These are phyloP conservation scores for Larix sibirica DNA, from an alignment of 83 land plant genomes.

Conservation along the genomic window DNA sequence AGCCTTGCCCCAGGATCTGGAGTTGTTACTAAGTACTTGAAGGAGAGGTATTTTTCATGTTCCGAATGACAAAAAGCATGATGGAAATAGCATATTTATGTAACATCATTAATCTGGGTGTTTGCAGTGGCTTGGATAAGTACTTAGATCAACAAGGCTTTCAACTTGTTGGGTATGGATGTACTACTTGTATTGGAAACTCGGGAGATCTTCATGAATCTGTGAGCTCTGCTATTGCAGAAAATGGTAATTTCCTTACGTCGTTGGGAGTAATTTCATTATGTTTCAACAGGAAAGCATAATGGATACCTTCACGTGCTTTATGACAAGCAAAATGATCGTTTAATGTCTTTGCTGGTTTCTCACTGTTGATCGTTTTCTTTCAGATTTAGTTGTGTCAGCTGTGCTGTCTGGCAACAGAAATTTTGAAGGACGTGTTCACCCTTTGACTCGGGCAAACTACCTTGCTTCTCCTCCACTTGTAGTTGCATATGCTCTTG, in stretches of 20 bases:
- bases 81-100: no score
- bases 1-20: constrained; percentile 63
- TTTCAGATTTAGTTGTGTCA: constrained; percentile 79
- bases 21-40: constrained; percentile 52
- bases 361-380: neutral
- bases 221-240: constrained; percentile 22
- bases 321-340: no score
- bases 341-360: neutral
- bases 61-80: neutral
- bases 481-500: constrained; percentile 87
- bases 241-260: constrained; percentile 61
- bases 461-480: constrained; percentile 90
- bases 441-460: constrained; percentile 82
- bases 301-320: neutral
- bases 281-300: neutral
- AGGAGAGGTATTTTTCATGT: constrained; percentile 42
- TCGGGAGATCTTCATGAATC: constrained; percentile 63
- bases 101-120: neutral
- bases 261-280: neutral
- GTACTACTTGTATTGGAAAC: constrained; percentile 95
- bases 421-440: constrained; percentile 80
- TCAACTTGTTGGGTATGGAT: constrained; percentile 88
- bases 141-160: constrained; percentile 56
- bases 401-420: constrained; percentile 88
- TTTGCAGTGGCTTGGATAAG: constrained; percentile 19